phyloP scores from a whole-genome alignment of 352 stramenopile species.

The Pythium aristosporum region DNA sequence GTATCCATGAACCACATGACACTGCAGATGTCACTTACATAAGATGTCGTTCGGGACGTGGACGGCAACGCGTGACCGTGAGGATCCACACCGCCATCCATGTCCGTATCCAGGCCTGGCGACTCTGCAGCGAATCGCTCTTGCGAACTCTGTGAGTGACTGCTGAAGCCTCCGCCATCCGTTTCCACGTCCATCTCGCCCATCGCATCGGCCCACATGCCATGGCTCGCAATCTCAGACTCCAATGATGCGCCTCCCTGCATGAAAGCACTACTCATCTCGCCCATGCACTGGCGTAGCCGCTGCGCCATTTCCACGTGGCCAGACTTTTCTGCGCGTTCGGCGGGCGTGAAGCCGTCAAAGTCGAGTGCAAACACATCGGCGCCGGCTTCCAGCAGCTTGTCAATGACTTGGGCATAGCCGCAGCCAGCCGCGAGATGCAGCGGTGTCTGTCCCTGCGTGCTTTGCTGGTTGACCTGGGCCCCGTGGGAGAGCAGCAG shows the following conservation, averaged over 20 bases:
- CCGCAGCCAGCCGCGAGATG: constrained; percentile 81
- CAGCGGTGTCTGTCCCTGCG: constrained; percentile 78
- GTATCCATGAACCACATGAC: not conserved
- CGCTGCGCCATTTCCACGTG: constrained; percentile 47
- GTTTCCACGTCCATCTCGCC: constrained; percentile 22
- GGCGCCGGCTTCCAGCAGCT: constrained; percentile 57
- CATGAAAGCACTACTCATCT: not conserved
- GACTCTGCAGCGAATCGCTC: constrained; percentile 15
- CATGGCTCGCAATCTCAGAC: constrained; percentile 8
- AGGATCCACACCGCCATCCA: not conserved
- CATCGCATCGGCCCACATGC: constrained; percentile 11
- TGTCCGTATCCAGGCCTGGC: constrained; percentile 18
- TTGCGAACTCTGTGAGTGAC: constrained; percentile 8
- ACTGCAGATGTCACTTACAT: constrained; percentile 35
- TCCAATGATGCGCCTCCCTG: constrained; percentile 3
- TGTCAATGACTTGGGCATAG: constrained; percentile 60
- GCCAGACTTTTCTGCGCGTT: constrained; percentile 78
- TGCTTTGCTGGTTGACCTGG: constrained; percentile 84
- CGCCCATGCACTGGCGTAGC: constrained; percentile 45
- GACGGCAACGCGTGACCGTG: not conserved
- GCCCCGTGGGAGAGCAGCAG: constrained; percentile 78
- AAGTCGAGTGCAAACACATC: constrained; percentile 71
- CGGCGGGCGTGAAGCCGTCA: constrained; percentile 64
- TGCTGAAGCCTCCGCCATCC: constrained; percentile 19
- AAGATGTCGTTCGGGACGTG: constrained; percentile 27